A percentile compares a stretch with the other conserved stretches of the same genome.
phyloP scores from a whole-genome alignment of 768 basidiomycete genomes.

The Pholiota molesta region DNA sequence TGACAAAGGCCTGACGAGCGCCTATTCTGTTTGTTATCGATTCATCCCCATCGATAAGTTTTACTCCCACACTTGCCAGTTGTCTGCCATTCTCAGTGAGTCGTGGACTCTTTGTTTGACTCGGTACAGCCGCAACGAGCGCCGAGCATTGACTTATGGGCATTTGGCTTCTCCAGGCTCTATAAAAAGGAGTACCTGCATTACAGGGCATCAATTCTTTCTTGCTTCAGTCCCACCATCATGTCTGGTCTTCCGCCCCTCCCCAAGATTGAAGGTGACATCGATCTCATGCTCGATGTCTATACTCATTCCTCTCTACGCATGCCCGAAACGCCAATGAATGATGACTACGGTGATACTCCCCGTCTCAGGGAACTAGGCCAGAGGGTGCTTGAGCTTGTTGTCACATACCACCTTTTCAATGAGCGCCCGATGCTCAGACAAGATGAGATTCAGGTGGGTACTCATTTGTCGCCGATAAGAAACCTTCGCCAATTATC shows the following conservation, averaged over 20 bases:
- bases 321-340: constrained; percentile 25
- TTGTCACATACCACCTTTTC: constrained; percentile 54
- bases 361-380: constrained; percentile 66
- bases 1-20: neutral
- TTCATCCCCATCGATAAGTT: constrained; percentile 2
- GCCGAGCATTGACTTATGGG: neutral
- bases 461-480: constrained; percentile 12
- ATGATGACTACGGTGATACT: constrained; percentile 58
- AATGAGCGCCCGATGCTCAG: constrained; percentile 44
- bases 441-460: constrained; percentile 47
- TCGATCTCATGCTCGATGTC: constrained; percentile 58
- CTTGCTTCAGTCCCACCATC: constrained; percentile 18
- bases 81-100: neutral
- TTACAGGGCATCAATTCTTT: constrained; percentile 12
- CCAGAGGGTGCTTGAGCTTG: constrained; percentile 50
- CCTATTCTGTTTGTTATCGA: constrained; percentile 8
- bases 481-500: neutral
- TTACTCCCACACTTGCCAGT: neutral
- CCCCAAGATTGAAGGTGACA: constrained; percentile 58
- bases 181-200: constrained; percentile 23
- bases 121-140: neutral
- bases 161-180: neutral
- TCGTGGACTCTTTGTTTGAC: neutral
- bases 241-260: constrained; percentile 45
- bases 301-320: constrained; percentile 52